phyloP scores from a whole-genome alignment of 768 basidiomycete species.

The Mycena polygramma region DNA sequence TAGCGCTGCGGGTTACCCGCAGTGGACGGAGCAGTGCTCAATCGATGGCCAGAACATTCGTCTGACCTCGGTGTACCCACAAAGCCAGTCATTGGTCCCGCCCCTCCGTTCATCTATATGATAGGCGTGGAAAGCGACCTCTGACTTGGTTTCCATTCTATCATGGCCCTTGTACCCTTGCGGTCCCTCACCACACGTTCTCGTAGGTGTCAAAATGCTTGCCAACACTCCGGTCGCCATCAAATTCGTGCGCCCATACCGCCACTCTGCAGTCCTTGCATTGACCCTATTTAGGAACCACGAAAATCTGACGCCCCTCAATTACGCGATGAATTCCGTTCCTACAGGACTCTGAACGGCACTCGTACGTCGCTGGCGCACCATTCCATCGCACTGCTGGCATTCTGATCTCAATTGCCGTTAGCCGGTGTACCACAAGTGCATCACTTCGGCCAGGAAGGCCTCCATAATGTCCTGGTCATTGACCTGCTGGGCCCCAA shows the following conservation, averaged over 20 bases:
- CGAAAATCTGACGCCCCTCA: constrained; percentile 99
- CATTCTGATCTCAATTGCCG: constrained; percentile 36
- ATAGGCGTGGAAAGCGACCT: constrained; percentile 1
- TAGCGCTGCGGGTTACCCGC: background rate
- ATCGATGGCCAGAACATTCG: background rate
- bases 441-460: constrained; percentile 99
- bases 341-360: constrained; percentile 94
- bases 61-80: background rate
- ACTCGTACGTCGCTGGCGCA: constrained; percentile 71
- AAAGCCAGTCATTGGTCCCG: background rate
- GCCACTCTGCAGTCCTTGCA: constrained; percentile 12
- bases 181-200: constrained; percentile 13
- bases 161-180: background rate
- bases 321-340: constrained; percentile 96
- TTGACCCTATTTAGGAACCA: constrained; percentile 73
- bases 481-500: constrained; percentile 98
- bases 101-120: background rate
- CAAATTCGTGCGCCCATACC: constrained; percentile 83
- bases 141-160: background rate
- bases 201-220: constrained; percentile 84
- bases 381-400: constrained; percentile 20
- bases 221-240: constrained; percentile 93
- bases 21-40: background rate
- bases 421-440: constrained; percentile 97
- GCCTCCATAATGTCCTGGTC: constrained; percentile 95